Evolutionary conservation across 768 basidiomycete genomes (phyloP), one percentile per base, ranked within the genome.

Genomic region (Tephrocybe sp.): DNA sequence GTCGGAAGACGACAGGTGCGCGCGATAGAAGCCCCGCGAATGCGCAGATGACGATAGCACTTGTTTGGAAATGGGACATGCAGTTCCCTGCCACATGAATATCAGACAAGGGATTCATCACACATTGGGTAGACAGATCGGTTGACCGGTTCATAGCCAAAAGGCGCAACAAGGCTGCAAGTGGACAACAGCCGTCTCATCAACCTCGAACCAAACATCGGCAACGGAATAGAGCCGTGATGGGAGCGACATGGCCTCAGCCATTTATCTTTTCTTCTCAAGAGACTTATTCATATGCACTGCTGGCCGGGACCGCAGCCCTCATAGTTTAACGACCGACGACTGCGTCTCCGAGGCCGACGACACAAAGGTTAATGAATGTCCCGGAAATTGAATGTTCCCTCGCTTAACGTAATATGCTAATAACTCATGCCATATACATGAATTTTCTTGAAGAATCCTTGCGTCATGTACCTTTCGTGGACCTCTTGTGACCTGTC

Each of bases 151-250:
- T 17, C n/a, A 43, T 36, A n/a, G 15, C 34, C 38, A 20, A 50
- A 51, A 43, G 53, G 45, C 43, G 51, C 24, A 59, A 51, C 15
- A n/a, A n/a, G n/a, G n/a, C n/a, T n/a, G n/a, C n/a, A n/a, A n/a
- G n/a, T n/a, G n/a, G n/a, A n/a, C n/a, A n/a, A n/a, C n/a, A n/a
- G n/a, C n/a, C n/a, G n/a, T n/a, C n/a, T n/a, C n/a, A n/a, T n/a
- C n/a, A n/a, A n/a, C n/a, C n/a, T n/a, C n/a, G n/a, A n/a, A 12
- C 15, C 25, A 11, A 26, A 57, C 55, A 65, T 62, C 64, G 64
- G 64, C 40, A 9, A 9, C 26, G 51, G 28, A 3, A 30, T 36
- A 17, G 14, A 32, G 23, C 55, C 55, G 55, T 52, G 51, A 56
- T 56, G 36, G 5, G 5, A 12, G 28, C 12, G 5, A 5, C 7